Base-by-base conservation (phyloP, 192 early-diverging fungal species). In the Lunasporangiospora selenospora region DNA sequence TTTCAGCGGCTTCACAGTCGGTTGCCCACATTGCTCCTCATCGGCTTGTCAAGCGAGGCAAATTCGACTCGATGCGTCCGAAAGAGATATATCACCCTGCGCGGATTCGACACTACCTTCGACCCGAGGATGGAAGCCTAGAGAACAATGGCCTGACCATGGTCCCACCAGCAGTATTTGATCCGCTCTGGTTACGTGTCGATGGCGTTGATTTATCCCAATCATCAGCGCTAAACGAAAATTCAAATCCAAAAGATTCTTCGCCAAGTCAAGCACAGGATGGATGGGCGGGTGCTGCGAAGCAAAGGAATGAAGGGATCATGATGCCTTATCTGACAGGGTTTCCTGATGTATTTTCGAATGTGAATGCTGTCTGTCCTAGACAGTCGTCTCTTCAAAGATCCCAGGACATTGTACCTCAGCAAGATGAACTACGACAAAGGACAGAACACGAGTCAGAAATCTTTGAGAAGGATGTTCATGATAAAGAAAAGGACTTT, bases 21-120 rank as follows among this genome's bases (percentile, higher is more conserved):
- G 18, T 13, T 43, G 45, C 45, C 16, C 23, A 21, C 6, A 47
- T 47, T 10, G 16, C 18, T 3, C 21, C 29, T 19, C 54, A 43
- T 30, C 33, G 18, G 11, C 29, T 59, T 32, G 18, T 24, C 12
- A 62, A 71, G 19, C 67, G 67, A 3, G 51, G 51, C 27, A n/a
- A n/a, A n/a, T n/a, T n/a, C n/a, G n/a, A n/a, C n/a, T 53, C 56
- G 53, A 62, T 62, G 67, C 43, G 67, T 30, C 67, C 67, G 12
- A 45, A 71, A n/a, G 59, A 71, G 41, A 51, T 71, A 12, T 77
- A 69, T 36, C 75, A 77, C 30, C 75, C 75, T 29, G 65, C 62
- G 10, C 53, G 60, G 13, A 42, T 77, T 15, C 65, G 62, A 3
- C 19, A 46, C 1, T 77, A 77, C 40, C 57, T 77, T 0, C 26